These are phyloP conservation scores for Aspergillus terreus DNA, from an alignment of 2,329 filamentous ascomycete genomes.

Conservation along the genomic window DNA sequence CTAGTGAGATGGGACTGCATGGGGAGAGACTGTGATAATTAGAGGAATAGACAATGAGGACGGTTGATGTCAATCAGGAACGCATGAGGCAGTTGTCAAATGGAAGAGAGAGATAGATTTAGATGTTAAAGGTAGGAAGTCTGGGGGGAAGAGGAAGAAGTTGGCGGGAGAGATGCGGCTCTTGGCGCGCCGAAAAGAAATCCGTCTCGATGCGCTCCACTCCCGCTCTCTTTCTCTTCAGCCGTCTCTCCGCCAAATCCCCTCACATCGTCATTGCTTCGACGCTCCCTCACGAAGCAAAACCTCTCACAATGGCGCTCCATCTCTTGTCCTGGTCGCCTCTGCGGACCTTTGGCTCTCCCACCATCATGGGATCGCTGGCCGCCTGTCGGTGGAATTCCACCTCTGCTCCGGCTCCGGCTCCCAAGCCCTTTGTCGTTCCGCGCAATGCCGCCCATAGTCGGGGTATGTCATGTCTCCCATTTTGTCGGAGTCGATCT, in stretches of 20 bases:
- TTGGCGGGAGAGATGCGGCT: conserved; percentile 18
- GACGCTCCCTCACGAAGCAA: not conserved
- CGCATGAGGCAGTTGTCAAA: not conserved
- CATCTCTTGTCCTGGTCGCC: conserved; percentile 25
- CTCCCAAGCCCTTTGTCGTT: not conserved
- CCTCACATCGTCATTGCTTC: not conserved
- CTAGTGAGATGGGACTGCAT: conserved; percentile 46
- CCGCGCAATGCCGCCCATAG: conserved; percentile 16
- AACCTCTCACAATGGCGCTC: conserved; percentile 23
- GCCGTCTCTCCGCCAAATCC: not conserved
- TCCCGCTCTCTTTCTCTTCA: conserved; percentile 6
- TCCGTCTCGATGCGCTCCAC: conserved; percentile 14
- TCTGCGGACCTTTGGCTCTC: conserved; percentile 21
- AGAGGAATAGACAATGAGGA: not conserved
- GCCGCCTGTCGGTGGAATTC: conserved; percentile 33
- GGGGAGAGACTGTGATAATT: not conserved
- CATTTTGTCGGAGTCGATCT: not conserved
- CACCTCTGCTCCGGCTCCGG: conserved; percentile 14
- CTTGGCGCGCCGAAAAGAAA: conserved; percentile 31
- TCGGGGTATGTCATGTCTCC: conserved; percentile 16
- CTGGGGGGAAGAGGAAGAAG: not conserved
- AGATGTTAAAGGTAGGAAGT: conserved; percentile 3
- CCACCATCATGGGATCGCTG: conserved; percentile 12
- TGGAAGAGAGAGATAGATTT: not conserved
- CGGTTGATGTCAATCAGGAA: not conserved